phyloP scores from a whole-genome alignment of 768 basidiomycete genomes.

The Scleroderma citrinum region DNA sequence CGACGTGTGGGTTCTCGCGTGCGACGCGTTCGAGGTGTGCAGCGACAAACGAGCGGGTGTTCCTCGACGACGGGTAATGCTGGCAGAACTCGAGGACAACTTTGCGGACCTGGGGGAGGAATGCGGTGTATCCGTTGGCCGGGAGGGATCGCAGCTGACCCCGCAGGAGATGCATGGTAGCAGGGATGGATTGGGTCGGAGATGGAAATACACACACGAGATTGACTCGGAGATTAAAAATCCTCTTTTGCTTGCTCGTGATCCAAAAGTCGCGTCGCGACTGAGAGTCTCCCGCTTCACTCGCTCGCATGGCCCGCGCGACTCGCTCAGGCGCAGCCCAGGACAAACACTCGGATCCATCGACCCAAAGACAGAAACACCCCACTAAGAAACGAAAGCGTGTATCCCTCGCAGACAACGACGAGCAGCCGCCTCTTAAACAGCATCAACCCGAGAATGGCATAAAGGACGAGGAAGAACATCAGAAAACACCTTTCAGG shows the following conservation, averaged over 20 bases:
- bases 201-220: slow-evolving; percentile 14
- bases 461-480: slow-evolving; percentile 30
- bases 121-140: slow-evolving; percentile 69
- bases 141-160: slow-evolving; percentile 51
- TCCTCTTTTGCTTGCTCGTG: too few relatives aligned
- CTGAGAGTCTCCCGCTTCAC: slow-evolving; percentile 1
- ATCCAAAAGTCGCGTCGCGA: too few relatives aligned
- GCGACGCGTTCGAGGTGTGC: slow-evolving; percentile 63
- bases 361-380: slow-evolving; percentile 22
- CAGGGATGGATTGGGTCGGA: slow-evolving; percentile 17
- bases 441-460: slow-evolving; percentile 36
- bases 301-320: slow-evolving; percentile 61
- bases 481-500: slow-evolving; percentile 15
- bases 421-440: slow-evolving; percentile 48
- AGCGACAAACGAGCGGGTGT: slow-evolving; percentile 63
- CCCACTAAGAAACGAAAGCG: slow-evolving; percentile 68
- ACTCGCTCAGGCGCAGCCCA: slow-evolving; percentile 58
- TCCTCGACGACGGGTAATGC: slow-evolving; percentile 68
- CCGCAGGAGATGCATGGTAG: slow-evolving; percentile 33
- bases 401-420: slow-evolving; percentile 35
- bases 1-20: slow-evolving; percentile 71
- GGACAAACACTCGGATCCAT: slow-evolving; percentile 24
- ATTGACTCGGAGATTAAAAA: too few relatives aligned
- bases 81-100: slow-evolving; percentile 89
- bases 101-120: slow-evolving; percentile 75